Evolutionary conservation across 176 grass and related monocot species (phyloP), one percentile per base, ranked within the genome.

Genomic region (Carex myosuroides): DNA sequence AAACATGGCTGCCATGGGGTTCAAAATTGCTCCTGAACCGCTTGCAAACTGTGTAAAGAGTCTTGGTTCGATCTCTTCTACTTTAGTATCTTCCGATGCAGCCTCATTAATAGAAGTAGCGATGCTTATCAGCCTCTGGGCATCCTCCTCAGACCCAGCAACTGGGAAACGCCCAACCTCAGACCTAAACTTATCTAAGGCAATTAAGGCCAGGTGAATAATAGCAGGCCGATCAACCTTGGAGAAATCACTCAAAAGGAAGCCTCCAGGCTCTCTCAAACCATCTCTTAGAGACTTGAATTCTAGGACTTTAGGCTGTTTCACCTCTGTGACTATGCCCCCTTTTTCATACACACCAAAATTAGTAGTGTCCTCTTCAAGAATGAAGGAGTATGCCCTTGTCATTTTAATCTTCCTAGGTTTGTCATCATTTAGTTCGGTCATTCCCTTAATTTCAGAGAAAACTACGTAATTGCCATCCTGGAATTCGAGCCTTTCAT

Each of bases 1-100:
- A 89, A 95, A 95, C 60, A 95, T 90, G 30, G 88, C 88, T 77
- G 93, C 93, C 93, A 95, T 95, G 85, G 93, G 90, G 73, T 92
- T 95, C 82, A 95, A 88, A 52, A 92, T 84, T 80, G 90, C 88
- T 85, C 85, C 84, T 61, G 93, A 95, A 90, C 93, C 90, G 88
- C 85, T 85, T 69, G 93, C 90, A 85, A 95, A 90, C 61, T 71
- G 81, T 29, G 8, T 16, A 73, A 95, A 66, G 72, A 95, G 26
- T 58, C 88, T 92, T 54, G 88, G 78, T 67, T 95, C 86, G 76
- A 94, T 91, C 56, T 85, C 30, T 29, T 77, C n/a, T 78, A 87
- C 81, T 77, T 87, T 83, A 74, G 69, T 84, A 81, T 85, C 83
- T 46, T 90, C 85, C 81, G 24, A 80, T 61, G 89, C 8, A 29